These are phyloP conservation scores for Mycena metata DNA, from an alignment of 768 basidiomycete genomes.

Conservation along the genomic window DNA sequence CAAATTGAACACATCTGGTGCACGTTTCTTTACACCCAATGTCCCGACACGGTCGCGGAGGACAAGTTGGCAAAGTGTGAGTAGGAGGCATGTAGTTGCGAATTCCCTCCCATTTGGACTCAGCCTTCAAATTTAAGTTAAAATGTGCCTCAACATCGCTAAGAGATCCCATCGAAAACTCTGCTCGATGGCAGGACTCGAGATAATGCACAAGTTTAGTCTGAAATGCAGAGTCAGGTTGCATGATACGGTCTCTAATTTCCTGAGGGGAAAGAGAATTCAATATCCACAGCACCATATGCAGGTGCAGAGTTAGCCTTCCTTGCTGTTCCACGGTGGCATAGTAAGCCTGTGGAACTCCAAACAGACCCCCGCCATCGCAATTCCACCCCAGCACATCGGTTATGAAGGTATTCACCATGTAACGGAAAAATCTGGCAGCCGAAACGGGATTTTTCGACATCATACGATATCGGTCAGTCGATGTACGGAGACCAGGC, in stretches of 20 bases:
- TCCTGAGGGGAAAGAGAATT: constrained; percentile 48
- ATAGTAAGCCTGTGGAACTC: constrained; percentile 50
- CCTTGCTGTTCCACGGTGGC: constrained; percentile 54
- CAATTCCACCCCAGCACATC: constrained; percentile 41
- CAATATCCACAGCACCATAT: constrained; percentile 52
- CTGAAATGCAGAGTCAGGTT: constrained; percentile 42
- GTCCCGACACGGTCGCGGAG: no score
- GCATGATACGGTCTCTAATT: constrained; percentile 45
- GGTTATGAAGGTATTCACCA: constrained; percentile 47
- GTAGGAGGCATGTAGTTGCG: no score
- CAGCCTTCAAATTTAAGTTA: no score
- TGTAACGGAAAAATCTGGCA: constrained; percentile 50
- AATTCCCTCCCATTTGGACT: no score
- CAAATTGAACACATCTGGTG: no score
- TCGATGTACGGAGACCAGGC: no score
- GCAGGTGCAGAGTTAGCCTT: constrained; percentile 52
- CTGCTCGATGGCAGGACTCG: constrained; percentile 47
- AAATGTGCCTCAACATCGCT: no score
- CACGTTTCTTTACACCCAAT: no score
- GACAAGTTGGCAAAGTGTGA: no score
- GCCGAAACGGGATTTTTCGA: constrained; percentile 45
- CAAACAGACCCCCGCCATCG: constrained; percentile 41
- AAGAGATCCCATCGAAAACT: constrained; percentile 36
- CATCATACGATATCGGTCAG: not conserved
- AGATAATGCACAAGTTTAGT: constrained; percentile 48